Evolutionary conservation across 2,329 filamentous ascomycete species (phyloP).

Genomic region (Sporothrix pseudoabietina): DNA sequence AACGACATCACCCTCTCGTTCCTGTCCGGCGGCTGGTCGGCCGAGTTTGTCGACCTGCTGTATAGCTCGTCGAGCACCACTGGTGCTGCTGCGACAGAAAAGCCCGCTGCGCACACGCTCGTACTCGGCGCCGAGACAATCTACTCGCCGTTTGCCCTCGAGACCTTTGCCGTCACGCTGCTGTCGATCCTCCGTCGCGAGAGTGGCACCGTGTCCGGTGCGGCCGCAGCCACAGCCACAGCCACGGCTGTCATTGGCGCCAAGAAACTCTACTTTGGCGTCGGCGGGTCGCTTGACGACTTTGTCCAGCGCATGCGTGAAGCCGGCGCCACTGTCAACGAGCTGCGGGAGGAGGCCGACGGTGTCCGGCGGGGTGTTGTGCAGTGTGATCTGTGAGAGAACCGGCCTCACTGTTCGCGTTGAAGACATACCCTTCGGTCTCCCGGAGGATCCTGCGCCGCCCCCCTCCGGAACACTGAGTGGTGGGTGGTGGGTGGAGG

Average conservation of each 20-base stretch:
- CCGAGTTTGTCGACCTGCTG: slow-evolving; percentile 63
- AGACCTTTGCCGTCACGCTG: slow-evolving; percentile 68
- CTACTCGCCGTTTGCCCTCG: slow-evolving; percentile 73
- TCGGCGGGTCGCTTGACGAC: slow-evolving; percentile 78
- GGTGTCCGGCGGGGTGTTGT: slow-evolving; percentile 65
- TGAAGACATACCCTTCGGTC: neutral
- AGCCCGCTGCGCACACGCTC: slow-evolving; percentile 44
- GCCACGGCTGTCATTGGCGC: slow-evolving; percentile 70
- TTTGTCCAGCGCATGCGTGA: slow-evolving; percentile 60
- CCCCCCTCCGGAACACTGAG: neutral
- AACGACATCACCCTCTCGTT: slow-evolving; percentile 62
- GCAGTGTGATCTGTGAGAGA: slow-evolving; percentile 46
- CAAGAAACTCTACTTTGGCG: slow-evolving; percentile 81
- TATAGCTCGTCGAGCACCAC: slow-evolving; percentile 40
- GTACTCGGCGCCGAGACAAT: slow-evolving; percentile 80
- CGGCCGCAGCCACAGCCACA: slow-evolving; percentile 55
- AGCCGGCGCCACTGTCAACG: slow-evolving; percentile 53
- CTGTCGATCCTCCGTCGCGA: slow-evolving; percentile 56
- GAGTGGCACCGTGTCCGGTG: slow-evolving; percentile 31
- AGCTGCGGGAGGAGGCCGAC: slow-evolving; percentile 60
- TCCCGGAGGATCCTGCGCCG: slow-evolving; percentile 9
- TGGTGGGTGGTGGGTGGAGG: neutral
- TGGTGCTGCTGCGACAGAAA: slow-evolving; percentile 30
- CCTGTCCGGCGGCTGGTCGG: slow-evolving; percentile 74
- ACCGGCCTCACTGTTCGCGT: neutral